phyloP scores from a whole-genome alignment of 495 filamentous ascomycete species.

The Podospora pseudoanserina region DNA sequence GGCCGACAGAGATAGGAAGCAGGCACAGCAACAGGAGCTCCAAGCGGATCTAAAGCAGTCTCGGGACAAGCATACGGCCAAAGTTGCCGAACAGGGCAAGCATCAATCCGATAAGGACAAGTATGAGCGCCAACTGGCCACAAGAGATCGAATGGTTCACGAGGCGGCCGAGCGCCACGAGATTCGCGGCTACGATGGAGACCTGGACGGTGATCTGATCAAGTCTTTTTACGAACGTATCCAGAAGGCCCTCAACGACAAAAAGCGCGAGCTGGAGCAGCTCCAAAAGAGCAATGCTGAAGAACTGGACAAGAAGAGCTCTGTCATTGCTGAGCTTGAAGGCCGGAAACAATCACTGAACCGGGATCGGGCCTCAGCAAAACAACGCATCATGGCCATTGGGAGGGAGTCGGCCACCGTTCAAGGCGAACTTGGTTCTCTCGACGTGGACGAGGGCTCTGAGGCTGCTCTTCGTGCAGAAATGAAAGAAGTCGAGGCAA shows the following conservation, averaged over 20 bases:
- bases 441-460: constrained; percentile 79
- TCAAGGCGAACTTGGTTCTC: constrained; percentile 61
- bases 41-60: constrained; percentile 56
- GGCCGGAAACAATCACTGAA: constrained; percentile 62
- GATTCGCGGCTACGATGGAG: constrained; percentile 77
- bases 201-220: constrained; percentile 70
- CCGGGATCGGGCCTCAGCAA: constrained; percentile 66
- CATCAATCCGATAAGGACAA: constrained; percentile 80
- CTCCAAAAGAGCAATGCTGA: constrained; percentile 67
- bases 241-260: constrained; percentile 69
- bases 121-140: constrained; percentile 72
- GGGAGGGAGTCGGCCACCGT: constrained; percentile 61
- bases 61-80: constrained; percentile 58
- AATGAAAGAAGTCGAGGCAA: constrained; percentile 62
- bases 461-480: constrained; percentile 70
- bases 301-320: constrained; percentile 64
- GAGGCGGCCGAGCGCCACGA: constrained; percentile 74
- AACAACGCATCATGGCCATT: constrained; percentile 62
- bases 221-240: constrained; percentile 74
- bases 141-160: constrained; percentile 67
- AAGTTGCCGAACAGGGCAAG: constrained; percentile 79
- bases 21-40: constrained; percentile 59
- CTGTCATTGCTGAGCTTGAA: constrained; percentile 63
- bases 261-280: constrained; percentile 69
- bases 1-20: constrained; percentile 58